These are phyloP conservation scores for Petrea volubilis DNA, from an alignment of 257 asterid species.

Conservation along the genomic window DNA sequence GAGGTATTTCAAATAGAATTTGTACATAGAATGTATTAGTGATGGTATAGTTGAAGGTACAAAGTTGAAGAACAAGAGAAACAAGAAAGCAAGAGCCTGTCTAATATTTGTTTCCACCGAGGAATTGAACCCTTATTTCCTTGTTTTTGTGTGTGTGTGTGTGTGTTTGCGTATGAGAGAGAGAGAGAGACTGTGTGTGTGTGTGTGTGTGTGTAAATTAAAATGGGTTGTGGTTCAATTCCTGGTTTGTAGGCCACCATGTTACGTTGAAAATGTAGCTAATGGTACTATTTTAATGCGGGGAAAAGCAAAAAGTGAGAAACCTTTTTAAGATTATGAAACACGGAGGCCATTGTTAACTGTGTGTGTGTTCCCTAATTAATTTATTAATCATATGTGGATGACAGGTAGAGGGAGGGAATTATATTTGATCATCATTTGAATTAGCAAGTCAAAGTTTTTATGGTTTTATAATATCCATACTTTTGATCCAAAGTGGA, in stretches of 20 bases:
- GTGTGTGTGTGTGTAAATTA: too few relatives aligned
- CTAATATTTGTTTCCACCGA: conserved; percentile 49
- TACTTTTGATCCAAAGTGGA: neutral
- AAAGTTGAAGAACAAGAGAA: conserved; percentile 35
- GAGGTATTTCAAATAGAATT: neutral
- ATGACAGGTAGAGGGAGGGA: conserved; percentile 7
- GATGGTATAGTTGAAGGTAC: neutral
- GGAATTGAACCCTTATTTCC: conserved; percentile 42
- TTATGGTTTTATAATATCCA: neutral
- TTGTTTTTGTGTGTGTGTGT: conserved; percentile 40
- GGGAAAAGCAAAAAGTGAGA: conserved; percentile 33
- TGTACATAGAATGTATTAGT: neutral
- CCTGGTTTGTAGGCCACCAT: conserved; percentile 24
- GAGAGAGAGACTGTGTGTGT: too few relatives aligned
- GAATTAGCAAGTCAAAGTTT: conserved; percentile 23
- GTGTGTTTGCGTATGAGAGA: too few relatives aligned
- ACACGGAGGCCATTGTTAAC: conserved; percentile 26
- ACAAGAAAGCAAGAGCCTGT: conserved; percentile 72
- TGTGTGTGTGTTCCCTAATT: conserved; percentile 18
- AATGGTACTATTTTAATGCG: conserved; percentile 18
- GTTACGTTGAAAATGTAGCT: conserved; percentile 27
- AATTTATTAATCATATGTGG: neutral
- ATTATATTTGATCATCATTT: conserved; percentile 11
- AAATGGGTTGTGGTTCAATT: conserved; percentile 50
- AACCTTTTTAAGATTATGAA: conserved; percentile 40